Evolutionary conservation across 164 flowering plant genomes (phyloP), one percentile per base, ranked within the genome.

Genomic region (Macadamia tetraphylla): DNA sequence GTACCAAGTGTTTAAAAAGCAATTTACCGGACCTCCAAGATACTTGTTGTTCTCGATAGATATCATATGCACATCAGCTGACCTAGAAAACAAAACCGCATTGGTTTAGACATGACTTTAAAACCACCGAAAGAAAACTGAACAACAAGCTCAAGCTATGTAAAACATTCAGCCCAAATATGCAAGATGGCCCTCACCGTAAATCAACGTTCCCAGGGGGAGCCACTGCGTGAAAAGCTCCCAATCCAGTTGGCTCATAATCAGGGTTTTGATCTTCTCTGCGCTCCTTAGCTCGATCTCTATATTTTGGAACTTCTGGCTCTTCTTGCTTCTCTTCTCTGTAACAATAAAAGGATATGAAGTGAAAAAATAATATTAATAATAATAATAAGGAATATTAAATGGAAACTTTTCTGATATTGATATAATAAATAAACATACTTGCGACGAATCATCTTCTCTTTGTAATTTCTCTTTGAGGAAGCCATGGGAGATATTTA

Each of bases 11-110:
- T 9, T 57, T n/a, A n/a, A n/a, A n/a, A 31, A 35, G 12, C 31
- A 44, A 32, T 29, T 64, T 9, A n/a, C 74, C 88, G 3, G 63
- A 94, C 98, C 98, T 94, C 98, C 98, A 76, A 94, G 97, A 72
- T 94, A 94, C 82, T 94, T 94, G 86, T 97, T 92, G 84, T 88
- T 90, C 89, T 94, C 98, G 40, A 94, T 94, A 14, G 98, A 92
- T 72, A 94, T 70, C 80, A 88, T 94, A 42, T 86, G 87, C 0
- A 90, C 94, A 60, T 94, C 98, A 48, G 92, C 88, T 3, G 83
- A 69, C 77, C 98, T 90, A 65, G 56, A 66, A 67, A 49, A 64
- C 52, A 12, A 44, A 29, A 17, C 63, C 9, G 42, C 7, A 42
- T 6, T 7, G 60, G 32, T 48, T 46, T 12, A 29, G 55, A 9